Percentiles rank a stretch among this genome's conserved stretches.
phyloP scores from a whole-genome alignment of 176 grass and related monocot genomes.

The Tillandsia leiboldiana region DNA sequence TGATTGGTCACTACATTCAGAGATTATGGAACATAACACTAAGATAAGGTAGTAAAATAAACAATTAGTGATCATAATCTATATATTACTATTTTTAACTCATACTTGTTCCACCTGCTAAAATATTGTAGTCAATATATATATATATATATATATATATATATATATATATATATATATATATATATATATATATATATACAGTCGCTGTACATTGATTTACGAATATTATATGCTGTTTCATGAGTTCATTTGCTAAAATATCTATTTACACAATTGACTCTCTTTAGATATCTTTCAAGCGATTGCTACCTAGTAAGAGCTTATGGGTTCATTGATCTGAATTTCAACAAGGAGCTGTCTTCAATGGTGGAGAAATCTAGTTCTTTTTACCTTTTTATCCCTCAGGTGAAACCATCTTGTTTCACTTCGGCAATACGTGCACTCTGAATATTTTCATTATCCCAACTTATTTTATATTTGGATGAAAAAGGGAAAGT shows the following conservation, averaged over 20 bases:
- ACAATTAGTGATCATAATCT: too few species aligned
- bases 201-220: background rate
- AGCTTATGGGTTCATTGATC: slow-evolving; percentile 70
- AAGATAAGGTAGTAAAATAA: too few species aligned
- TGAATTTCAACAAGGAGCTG: slow-evolving; percentile 32
- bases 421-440: slow-evolving; percentile 8
- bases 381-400: slow-evolving; percentile 69
- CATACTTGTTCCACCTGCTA: background rate
- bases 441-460: slow-evolving; percentile 19
- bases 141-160: too few species aligned
- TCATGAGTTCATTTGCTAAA: background rate
- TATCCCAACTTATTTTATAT: slow-evolving; percentile 9
- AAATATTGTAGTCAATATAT: background rate
- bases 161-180: too few species aligned
- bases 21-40: too few species aligned
- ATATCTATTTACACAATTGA: slow-evolving; percentile 13
- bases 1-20: too few species aligned
- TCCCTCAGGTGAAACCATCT: slow-evolving; percentile 59
- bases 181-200: too few species aligned
- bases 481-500: background rate
- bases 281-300: slow-evolving; percentile 65
- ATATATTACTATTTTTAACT: too few species aligned
- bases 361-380: slow-evolving; percentile 30
- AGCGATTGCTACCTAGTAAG: slow-evolving; percentile 42
- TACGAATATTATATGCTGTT: background rate